Percentiles rank a stretch among this genome's conserved stretches.
These are phyloP conservation scores for Beauveria pseudobassiana DNA, from an alignment of 2,329 filamentous ascomycete species.

Conservation along the genomic window DNA sequence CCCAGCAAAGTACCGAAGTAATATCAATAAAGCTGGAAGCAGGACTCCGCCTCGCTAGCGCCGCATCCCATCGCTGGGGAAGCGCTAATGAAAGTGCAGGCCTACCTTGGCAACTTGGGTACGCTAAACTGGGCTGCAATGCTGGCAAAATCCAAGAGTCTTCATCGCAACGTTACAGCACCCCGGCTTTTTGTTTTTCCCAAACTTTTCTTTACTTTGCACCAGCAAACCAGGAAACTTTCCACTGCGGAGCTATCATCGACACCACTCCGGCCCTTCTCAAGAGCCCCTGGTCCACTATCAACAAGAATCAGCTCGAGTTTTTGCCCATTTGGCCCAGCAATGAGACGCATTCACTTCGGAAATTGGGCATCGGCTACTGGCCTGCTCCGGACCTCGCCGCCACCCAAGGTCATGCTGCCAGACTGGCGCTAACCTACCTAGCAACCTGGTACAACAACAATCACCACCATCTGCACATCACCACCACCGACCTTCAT, in stretches of 20 bases:
- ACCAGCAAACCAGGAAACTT: not conserved
- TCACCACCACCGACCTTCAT: not conserved
- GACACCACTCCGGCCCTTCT: not conserved
- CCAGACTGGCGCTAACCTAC: too few relatives aligned
- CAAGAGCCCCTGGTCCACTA: not conserved
- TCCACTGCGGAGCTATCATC: not conserved
- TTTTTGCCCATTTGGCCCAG: not conserved
- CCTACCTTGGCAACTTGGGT: too few relatives aligned
- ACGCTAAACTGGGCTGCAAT: not conserved
- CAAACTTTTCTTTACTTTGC: not conserved
- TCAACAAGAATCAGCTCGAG: too few relatives aligned
- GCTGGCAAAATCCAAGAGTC: not conserved
- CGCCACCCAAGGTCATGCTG: not conserved
- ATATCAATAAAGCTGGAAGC: too few relatives aligned
- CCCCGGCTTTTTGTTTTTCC: constrained; percentile 12
- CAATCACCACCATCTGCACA: not conserved
- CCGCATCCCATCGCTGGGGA: not conserved
- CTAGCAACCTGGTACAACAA: not conserved
- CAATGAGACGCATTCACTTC: not conserved
- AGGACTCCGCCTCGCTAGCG: not conserved
- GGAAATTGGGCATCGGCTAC: not conserved
- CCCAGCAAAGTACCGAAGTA: too few relatives aligned
- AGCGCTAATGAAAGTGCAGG: not conserved
- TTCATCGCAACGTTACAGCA: constrained; percentile 20
- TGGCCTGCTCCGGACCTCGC: not conserved